Evolutionary conservation across 2,329 filamentous ascomycete genomes (phyloP), one percentile per base, ranked within the genome.

Genomic region (Bretziella fagacearum): DNA sequence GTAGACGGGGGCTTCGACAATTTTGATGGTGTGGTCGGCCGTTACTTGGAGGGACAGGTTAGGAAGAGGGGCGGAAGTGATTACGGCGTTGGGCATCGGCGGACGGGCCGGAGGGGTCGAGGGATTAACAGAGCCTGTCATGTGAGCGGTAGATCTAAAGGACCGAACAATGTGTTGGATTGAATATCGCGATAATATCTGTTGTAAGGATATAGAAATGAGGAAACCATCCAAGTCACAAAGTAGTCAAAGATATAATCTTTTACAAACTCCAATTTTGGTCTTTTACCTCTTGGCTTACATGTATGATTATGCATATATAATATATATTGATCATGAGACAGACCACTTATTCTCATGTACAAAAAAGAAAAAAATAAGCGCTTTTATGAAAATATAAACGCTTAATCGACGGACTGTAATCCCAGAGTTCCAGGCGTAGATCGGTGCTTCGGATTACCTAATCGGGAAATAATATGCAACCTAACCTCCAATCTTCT

Each of bases 31-130:
- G 55, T 78, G 74, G 54, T 79, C 73, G 39, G 68, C 71, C 0
- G 74, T 79, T 13, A 77, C 71, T 51, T 73, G 67, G 10, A 77
- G 60, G 2, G 71, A 73, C 4, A 71, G 72, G 54, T 77, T 77
- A 7, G 47, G 15, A 25, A 36, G 25, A 11, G 44, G 35, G 2
- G 29, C 11, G 18, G 6, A 17, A 13, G n/a, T 13, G 18, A 29
- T 29, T 6, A 46, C 17, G 17, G 30, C 4, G 6, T 40, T 46
- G 8, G 44, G 20, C 5, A 27, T 11, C 13, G 22, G 5, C 15
- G 27, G 11, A 30, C 22, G 26, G 13, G 23, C 25, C 7, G 4
- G 25, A 22, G 26, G 4, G 6, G 13, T 42, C 11, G n/a, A n/a
- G n/a, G n/a, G n/a, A n/a, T 27, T 22, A 18, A 27, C 17, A 6